Evolutionary conservation across 768 basidiomycete species (phyloP).

Genomic region (Dioszegia crocea): DNA sequence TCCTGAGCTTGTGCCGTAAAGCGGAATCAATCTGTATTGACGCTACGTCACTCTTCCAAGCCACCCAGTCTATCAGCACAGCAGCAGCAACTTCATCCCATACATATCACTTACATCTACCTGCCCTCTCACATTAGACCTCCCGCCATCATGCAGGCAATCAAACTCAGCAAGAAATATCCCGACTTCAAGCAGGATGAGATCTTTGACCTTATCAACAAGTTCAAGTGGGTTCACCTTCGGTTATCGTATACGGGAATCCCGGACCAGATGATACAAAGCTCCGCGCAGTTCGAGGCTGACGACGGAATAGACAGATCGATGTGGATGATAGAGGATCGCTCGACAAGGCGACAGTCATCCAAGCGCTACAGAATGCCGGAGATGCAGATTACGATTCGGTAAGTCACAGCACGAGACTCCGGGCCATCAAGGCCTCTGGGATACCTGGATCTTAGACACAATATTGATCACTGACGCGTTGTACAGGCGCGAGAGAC

Average conservation of each 20-base stretch:
- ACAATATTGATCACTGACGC: no score
- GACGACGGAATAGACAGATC: conserved; percentile 34
- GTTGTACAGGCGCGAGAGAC: conserved; percentile 62
- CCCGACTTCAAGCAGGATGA: conserved; percentile 87
- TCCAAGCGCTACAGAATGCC: conserved; percentile 69
- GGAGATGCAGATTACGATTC: conserved; percentile 81
- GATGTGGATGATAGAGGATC: conserved; percentile 49
- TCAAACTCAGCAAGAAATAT: conserved; percentile 85
- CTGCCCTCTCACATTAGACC: neutral
- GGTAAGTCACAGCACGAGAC: conserved; percentile 34
- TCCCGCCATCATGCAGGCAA: conserved; percentile 46
- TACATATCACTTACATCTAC: neutral
- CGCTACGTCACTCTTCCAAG: neutral
- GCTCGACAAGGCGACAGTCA: conserved; percentile 64
- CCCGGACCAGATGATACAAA: no score
- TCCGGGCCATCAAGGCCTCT: no score
- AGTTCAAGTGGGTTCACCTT: conserved; percentile 76
- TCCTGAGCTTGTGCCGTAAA: neutral
- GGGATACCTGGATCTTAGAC: no score
- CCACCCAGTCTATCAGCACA: no score
- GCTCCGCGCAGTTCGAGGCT: no score
- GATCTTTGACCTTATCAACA: conserved; percentile 88
- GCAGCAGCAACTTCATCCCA: neutral
- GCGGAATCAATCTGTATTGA: neutral
- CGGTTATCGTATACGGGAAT: no score